Evolutionary conservation across 352 stramenopile species (phyloP), one percentile per base, ranked within the genome.

Genomic region (Phytopythium helicoides): DNA sequence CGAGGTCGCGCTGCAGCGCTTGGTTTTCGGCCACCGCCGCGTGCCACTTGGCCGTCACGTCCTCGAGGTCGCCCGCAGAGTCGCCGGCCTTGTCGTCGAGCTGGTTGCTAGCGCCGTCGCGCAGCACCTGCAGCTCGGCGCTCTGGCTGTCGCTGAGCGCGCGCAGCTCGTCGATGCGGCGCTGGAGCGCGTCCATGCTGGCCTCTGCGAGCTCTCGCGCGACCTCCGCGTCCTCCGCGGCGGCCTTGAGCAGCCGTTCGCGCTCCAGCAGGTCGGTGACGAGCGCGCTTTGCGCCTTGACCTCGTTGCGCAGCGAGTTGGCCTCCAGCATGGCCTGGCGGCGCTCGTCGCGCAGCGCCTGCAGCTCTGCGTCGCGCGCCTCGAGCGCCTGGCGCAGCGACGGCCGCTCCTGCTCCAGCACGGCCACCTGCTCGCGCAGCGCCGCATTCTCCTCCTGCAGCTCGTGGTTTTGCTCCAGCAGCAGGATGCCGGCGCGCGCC

Each of bases 401-500:
- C 5, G 73, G 76, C 0, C 65, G 62, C 47, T 87, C 73, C 33
- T 52, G 66, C 58, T 87, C 68, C 33, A 89, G 62, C 44, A 75
- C 59, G 21, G 61, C 62, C 49, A 88, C 58, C 41, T 90, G 80
- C n/a, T 71, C 64, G 9, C 73, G 75, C 36, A 93, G 60, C 12
- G 79, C 75, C 16, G 45, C 50, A 3, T 84, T 77, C 48, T 90
- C 75, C 35, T 78, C 70, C 31, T 83, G 64, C 7, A 93, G 61
- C 46, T 86, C 80, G 28, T 79, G 66, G 38, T 90, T 93, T 51
- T 80, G 71, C 63, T 93, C 82, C 42, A 93, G 56, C 33, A 93
- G 56, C 46, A 82, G 60, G 34, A 93, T 87, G 1, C 82, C 82
- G 15, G 76, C 76, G 34, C 82, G 80, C 11, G 80, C 82, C 28